Evolutionary conservation across 176 grass and related monocot species (phyloP).

Genomic region (Rhynchospora breviuscula): DNA sequence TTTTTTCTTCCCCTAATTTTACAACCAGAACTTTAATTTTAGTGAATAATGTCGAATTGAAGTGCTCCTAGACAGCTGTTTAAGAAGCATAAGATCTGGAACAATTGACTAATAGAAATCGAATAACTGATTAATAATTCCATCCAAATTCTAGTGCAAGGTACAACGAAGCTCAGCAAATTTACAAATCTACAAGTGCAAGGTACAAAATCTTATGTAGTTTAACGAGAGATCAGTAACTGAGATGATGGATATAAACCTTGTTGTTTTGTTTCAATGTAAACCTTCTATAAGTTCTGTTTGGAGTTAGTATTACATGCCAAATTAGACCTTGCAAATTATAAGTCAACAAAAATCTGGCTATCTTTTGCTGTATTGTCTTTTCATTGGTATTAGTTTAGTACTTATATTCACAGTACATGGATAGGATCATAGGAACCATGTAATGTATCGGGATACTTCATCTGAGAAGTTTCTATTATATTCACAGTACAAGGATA

Average conservation of each 20-base stretch:
- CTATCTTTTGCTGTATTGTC: background rate
- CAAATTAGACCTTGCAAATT: background rate
- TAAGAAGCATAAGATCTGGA: background rate
- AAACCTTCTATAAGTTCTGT: background rate
- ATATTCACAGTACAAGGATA: no score
- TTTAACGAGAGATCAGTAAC: background rate
- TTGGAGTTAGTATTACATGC: background rate
- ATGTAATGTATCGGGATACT: no score
- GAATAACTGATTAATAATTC: background rate
- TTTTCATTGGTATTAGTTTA: background rate
- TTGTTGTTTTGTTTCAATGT: background rate
- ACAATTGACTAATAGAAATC: background rate
- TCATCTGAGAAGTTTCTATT: no score
- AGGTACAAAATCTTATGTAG: conserved; percentile 35
- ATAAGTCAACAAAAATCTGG: background rate
- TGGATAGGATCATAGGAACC: no score
- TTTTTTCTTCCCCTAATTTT: background rate
- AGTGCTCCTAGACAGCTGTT: background rate
- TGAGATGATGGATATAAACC: background rate
- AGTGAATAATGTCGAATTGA: background rate
- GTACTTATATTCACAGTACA: background rate
- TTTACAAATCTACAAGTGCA: conserved; percentile 86
- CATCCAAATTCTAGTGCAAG: conserved; percentile 40
- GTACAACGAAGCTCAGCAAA: conserved; percentile 91
- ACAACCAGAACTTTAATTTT: background rate